A percentile compares a stretch with the other conserved stretches of the same genome.
These are phyloP conservation scores for Camelina neglecta DNA, from an alignment of 345 rosid species.

Conservation along the genomic window DNA sequence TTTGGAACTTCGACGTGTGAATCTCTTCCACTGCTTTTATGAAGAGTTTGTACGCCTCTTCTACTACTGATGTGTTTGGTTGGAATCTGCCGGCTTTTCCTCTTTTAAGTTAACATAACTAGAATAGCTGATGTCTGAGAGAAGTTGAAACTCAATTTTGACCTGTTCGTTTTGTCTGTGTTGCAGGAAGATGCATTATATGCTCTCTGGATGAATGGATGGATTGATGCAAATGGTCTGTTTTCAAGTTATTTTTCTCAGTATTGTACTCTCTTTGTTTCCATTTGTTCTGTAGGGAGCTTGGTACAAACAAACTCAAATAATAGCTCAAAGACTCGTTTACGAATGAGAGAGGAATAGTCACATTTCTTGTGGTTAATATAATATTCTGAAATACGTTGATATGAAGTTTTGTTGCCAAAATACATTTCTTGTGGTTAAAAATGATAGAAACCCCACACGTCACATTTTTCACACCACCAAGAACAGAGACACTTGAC, in stretches of 20 bases:
- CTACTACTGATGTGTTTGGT: not conserved
- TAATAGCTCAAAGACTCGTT: constrained; percentile 16
- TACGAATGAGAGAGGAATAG: too few relatives aligned
- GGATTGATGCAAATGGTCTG: too few relatives aligned
- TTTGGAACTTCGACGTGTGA: not conserved
- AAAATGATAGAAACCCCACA: not conserved
- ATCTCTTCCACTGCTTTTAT: not conserved
- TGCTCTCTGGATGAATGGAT: not conserved
- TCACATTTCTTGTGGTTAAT: too few relatives aligned
- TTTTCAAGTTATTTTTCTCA: not conserved
- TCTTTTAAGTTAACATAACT: not conserved
- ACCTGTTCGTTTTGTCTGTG: not conserved
- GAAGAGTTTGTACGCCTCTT: too few relatives aligned
- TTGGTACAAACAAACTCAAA: constrained; percentile 22
- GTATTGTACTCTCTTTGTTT: constrained; percentile 4
- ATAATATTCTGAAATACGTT: too few relatives aligned
- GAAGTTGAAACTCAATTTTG: not conserved
- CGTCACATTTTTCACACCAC: not conserved
- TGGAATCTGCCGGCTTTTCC: not conserved
- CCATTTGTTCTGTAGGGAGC: constrained; percentile 15
- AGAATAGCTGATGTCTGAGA: not conserved
- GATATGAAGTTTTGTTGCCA: not conserved
- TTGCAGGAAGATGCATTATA: constrained; percentile 28
- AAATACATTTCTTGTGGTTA: not conserved
- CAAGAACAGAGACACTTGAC: constrained; percentile 5